phyloP scores from a whole-genome alignment of 2,329 filamentous ascomycete genomes.

The Pezicula radicicola region DNA sequence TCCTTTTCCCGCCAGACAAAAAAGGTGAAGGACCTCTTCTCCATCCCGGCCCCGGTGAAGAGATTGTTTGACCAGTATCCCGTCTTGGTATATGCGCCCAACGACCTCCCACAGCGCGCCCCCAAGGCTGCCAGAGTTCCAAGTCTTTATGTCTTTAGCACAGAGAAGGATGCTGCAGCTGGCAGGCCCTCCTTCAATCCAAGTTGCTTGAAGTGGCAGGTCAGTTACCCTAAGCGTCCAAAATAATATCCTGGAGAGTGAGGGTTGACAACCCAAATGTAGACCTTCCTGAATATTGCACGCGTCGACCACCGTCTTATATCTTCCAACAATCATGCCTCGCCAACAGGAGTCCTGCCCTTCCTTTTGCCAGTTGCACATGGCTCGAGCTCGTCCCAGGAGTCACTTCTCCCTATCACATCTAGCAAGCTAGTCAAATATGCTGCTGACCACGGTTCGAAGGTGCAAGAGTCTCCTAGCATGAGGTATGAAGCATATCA shows the following conservation, averaged over 20 bases:
- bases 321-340: conserved; percentile 88
- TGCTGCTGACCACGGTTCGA: conserved; percentile 48
- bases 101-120: conserved; percentile 67
- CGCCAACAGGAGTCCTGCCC: conserved; percentile 81
- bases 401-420: conserved; percentile 44
- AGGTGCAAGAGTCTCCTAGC: conserved; percentile 46
- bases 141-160: conserved; percentile 75
- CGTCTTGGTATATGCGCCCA: conserved; percentile 69
- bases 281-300: conserved; percentile 82
- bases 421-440: conserved; percentile 69
- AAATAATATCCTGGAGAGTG: conserved; percentile 1
- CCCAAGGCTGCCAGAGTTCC: conserved; percentile 42
- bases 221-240: conserved; percentile 36
- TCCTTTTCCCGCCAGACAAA: conserved; percentile 15
- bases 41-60: conserved; percentile 71
- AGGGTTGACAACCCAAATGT: conserved; percentile 7
- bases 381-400: conserved; percentile 26
- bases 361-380: conserved; percentile 66
- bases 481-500: conserved; percentile 66
- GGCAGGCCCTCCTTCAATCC: conserved; percentile 83
- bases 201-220: conserved; percentile 95
- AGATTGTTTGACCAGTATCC: conserved; percentile 83
- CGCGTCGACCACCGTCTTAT: conserved; percentile 63
- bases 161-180: conserved; percentile 54
- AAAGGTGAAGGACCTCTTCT: conserved; percentile 21